These are phyloP conservation scores for Pseudohyphozyma bogoriensis DNA, from an alignment of 768 basidiomycete species.

Conservation along the genomic window DNA sequence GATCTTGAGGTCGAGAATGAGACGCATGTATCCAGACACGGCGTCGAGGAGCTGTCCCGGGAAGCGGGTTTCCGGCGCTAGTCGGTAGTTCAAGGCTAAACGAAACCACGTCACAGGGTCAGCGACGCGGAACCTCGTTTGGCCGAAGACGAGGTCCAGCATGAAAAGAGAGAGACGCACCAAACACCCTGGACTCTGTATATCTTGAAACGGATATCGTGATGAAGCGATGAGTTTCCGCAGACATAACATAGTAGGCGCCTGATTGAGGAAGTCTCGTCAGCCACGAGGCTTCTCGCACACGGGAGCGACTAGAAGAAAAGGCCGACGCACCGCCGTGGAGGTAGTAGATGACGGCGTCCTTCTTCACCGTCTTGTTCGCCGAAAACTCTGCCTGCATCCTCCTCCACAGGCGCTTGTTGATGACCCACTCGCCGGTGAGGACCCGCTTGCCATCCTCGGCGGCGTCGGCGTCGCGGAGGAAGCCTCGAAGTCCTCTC, in stretches of 20 bases:
- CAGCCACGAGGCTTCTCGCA: background rate
- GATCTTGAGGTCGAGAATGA: slow-evolving; percentile 77
- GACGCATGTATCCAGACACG: slow-evolving; percentile 72
- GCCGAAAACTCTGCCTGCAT: slow-evolving; percentile 47
- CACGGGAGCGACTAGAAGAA: no score
- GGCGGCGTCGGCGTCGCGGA: slow-evolving; percentile 57
- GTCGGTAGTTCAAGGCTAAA: slow-evolving; percentile 78
- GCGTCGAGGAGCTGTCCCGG: slow-evolving; percentile 82
- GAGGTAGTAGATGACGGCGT: slow-evolving; percentile 80
- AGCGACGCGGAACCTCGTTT: no score
- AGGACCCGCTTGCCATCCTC: slow-evolving; percentile 74
- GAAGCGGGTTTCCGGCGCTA: slow-evolving; percentile 90
- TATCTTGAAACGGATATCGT: slow-evolving; percentile 85
- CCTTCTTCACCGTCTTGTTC: slow-evolving; percentile 40
- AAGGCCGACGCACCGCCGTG: slow-evolving; percentile 62
- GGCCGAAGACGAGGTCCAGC: slow-evolving; percentile 36
- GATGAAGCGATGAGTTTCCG: slow-evolving; percentile 77
- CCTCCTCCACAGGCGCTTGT: slow-evolving; percentile 75
- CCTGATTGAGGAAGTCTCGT: slow-evolving; percentile 44
- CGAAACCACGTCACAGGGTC: slow-evolving; percentile 31
- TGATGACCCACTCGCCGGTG: slow-evolving; percentile 94
- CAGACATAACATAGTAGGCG: slow-evolving; percentile 85
- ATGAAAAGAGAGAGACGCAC: slow-evolving; percentile 43
- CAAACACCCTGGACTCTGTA: slow-evolving; percentile 79
- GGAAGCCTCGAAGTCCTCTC: slow-evolving; percentile 65